Evolutionary conservation across 2,329 filamentous ascomycete genomes (phyloP), one percentile per base, ranked within the genome.

Genomic region (Pseudogymnoascus sp.): DNA sequence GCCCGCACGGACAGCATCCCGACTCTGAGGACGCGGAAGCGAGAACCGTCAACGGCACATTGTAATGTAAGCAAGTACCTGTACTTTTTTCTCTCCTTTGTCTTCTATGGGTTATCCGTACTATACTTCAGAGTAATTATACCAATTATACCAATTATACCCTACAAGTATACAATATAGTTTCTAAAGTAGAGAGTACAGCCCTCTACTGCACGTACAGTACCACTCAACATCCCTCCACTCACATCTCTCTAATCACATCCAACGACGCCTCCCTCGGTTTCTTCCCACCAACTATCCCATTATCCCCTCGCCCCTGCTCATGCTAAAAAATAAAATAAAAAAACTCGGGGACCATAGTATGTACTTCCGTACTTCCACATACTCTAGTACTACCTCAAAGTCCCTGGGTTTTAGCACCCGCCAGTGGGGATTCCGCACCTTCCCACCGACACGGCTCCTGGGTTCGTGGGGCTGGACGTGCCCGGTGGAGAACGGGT

Each of bases 381-480:
- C 35, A 13, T 36, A 12, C 10, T 12, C 35, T 45, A 21, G 40
- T 48, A 48, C 42, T 4, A 27, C 42, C 42, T 48, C 13, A 7
- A 7, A 48, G 25, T 52, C 25, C 25, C 7, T 31, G 45, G 8
- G 25, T 15, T 52, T 52, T 31, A 52, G 45, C 45, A 52, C 45
- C 45, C 45, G 45, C 27, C 45, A 52, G 45, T 52, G 45, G 45
- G 45, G 45, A 52, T 52, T 52, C 45, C 25, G 45, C 25, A 52
- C 25, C 45, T 52, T 52, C 45, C 45, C 45, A 52, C 45, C 45
- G 45, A 52, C 45, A 52, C 45, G 45, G 45, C 45, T 52, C 45
- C 45, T 52, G 45, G 45, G 45, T 52, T 52, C 45, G 27, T 52
- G 45, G 45, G 45, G 45, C 45, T 52, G 45, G 45, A 52, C 45